Evolutionary conservation across 2,329 filamentous ascomycete species (phyloP).

Genomic region (Colletotrichum cereale): DNA sequence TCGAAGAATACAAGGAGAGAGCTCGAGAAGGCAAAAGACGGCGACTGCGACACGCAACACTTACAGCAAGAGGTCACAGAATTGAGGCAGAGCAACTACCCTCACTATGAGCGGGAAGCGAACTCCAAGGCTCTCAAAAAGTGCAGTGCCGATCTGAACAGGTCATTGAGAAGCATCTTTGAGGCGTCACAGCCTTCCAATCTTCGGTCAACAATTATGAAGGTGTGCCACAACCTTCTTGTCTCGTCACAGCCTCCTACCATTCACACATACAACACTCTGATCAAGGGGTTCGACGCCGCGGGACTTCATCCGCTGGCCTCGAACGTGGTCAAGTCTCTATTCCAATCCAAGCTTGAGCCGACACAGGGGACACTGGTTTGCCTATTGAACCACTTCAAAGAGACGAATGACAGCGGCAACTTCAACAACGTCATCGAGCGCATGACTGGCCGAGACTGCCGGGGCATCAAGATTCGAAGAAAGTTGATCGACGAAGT

Average conservation of each 20-base stretch:
- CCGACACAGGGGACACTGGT: constrained; percentile 64
- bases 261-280: constrained; percentile 77
- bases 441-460: constrained; percentile 60
- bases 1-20: constrained; percentile 42
- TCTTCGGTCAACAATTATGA: constrained; percentile 47
- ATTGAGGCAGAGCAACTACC: constrained; percentile 16
- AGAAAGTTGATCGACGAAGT: constrained; percentile 52
- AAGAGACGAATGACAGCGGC: constrained; percentile 53
- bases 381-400: constrained; percentile 65
- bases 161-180: constrained; percentile 22
- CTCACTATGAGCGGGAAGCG: constrained; percentile 10
- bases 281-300: constrained; percentile 75
- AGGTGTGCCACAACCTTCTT: constrained; percentile 76
- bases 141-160: constrained; percentile 28
- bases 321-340: constrained; percentile 65
- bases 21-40: constrained; percentile 43
- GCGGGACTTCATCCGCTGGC: constrained; percentile 63
- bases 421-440: constrained; percentile 60
- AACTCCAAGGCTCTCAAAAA: neutral
- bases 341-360: constrained; percentile 58
- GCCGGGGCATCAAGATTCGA: constrained; percentile 54
- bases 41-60: constrained; percentile 1
- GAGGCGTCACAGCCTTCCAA: constrained; percentile 1
- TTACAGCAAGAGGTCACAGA: constrained; percentile 27
- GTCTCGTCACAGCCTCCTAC: constrained; percentile 71